Conservation (phyloP, 257 asterid species). For the Parsonsia alboflavescens region DNA sequence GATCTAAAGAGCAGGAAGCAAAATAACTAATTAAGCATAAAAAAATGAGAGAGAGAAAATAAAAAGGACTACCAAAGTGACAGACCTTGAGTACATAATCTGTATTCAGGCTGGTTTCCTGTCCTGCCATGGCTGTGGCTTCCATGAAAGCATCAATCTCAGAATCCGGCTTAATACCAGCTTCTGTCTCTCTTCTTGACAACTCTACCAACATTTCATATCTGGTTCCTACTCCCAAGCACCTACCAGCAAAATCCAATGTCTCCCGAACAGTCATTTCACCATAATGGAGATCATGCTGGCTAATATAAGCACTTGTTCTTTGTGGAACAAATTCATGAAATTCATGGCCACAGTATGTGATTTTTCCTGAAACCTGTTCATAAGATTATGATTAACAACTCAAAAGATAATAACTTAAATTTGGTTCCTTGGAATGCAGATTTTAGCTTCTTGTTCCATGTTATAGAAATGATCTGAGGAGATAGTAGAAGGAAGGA, state of each 20-base stretch:
- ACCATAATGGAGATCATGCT: conserved; percentile 83
- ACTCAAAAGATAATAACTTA: not conserved
- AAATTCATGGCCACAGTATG: conserved; percentile 84
- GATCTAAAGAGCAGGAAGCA: not conserved
- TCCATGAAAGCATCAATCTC: conserved; percentile 69
- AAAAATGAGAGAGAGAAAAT: not conserved
- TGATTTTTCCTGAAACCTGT: conserved; percentile 63
- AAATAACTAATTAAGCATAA: not conserved
- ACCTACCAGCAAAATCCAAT: conserved; percentile 79
- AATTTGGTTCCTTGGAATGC: not conserved
- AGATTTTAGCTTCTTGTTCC: not conserved
- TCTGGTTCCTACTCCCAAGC: conserved; percentile 88
- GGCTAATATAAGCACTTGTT: conserved; percentile 87
- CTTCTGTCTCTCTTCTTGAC: conserved; percentile 56
- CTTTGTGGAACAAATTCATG: conserved; percentile 77
- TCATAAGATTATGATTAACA: not conserved
- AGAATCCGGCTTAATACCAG: conserved; percentile 62
- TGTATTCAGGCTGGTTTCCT: conserved; percentile 69
- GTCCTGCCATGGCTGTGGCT: conserved; percentile 75
- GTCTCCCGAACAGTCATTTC: conserved; percentile 97
- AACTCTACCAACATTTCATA: conserved; percentile 62
- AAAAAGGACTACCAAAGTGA: not conserved
- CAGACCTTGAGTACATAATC: conserved; percentile 85
- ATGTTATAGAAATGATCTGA: not conserved
- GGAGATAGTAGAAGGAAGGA: not conserved